Conservation (phyloP, 768 basidiomycete species). For the Pholiota molesta region DNA sequence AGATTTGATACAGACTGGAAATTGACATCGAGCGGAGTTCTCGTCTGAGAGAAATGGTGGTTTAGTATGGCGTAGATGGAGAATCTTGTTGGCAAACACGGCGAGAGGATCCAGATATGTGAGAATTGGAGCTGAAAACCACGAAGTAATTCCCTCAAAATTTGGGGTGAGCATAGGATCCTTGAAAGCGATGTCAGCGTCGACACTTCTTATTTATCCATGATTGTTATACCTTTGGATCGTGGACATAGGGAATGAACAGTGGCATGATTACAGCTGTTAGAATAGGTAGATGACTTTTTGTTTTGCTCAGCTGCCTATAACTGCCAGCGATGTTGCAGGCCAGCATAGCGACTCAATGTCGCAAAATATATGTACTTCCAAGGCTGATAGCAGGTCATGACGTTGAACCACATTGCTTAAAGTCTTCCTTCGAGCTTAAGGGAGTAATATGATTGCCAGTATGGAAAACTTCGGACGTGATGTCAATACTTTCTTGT, state of each 20-base stretch:
- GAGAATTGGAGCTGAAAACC: conserved; percentile 45
- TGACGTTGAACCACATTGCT: no score
- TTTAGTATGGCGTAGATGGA: conserved; percentile 46
- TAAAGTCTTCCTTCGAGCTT: no score
- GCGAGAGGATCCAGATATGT: conserved; percentile 58
- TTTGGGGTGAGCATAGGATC: conserved; percentile 33
- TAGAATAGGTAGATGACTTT: conserved; percentile 12
- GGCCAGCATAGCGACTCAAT: no score
- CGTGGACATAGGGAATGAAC: conserved; percentile 51
- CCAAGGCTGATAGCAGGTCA: no score
- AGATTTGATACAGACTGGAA: conserved; percentile 9
- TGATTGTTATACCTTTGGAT: conserved; percentile 29
- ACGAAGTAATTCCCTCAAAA: conserved; percentile 52
- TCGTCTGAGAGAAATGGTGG: conserved; percentile 65
- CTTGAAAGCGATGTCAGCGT: conserved; percentile 17
- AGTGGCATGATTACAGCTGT: conserved; percentile 52
- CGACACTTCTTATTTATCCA: no score
- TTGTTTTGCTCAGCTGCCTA: no score
- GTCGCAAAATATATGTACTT: no score
- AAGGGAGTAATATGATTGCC: no score
- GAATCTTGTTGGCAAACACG: conserved; percentile 39
- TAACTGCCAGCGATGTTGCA: no score
- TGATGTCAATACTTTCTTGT: no score
- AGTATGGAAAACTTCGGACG: no score
- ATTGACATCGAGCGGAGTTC: conserved; percentile 36